Conservation (phyloP, 2,329 filamentous ascomycete genomes). For the Neofusicoccum sp. region DNA sequence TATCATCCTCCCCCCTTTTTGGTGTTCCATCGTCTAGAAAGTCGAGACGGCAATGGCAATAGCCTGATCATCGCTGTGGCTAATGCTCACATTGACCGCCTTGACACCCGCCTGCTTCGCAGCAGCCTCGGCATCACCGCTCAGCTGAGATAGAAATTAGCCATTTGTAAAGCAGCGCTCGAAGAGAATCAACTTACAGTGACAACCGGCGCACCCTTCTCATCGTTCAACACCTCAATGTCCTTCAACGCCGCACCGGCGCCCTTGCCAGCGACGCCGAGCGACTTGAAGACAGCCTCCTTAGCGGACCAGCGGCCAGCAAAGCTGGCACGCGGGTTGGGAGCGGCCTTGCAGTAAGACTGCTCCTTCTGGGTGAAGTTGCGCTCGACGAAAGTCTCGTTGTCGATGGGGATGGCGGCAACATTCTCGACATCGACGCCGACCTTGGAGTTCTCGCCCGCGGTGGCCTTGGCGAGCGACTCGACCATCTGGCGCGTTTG, state of each 20-base stretch:
- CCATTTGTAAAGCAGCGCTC: not conserved
- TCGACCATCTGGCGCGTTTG: conserved; percentile 75
- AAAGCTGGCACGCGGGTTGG: conserved; percentile 84
- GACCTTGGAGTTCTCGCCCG: conserved; percentile 65
- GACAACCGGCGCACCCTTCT: conserved; percentile 79
- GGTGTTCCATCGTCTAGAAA: conserved; percentile 51
- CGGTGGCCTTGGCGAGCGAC: conserved; percentile 66
- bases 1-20: not conserved
- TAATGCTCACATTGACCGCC: conserved; percentile 88
- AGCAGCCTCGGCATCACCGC: conserved; percentile 77
- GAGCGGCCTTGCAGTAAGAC: conserved; percentile 77
- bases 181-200: conserved; percentile 61
- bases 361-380: conserved; percentile 90
- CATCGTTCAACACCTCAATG: conserved; percentile 84
- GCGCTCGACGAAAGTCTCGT: conserved; percentile 88
- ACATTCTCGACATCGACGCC: conserved; percentile 94
- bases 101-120: conserved; percentile 87
- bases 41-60: conserved; percentile 89
- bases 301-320: conserved; percentile 96
- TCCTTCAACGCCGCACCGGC: conserved; percentile 88
- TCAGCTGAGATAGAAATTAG: conserved; percentile 58
- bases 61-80: conserved; percentile 89
- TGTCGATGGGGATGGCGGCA: conserved; percentile 82
- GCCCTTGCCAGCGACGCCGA: conserved; percentile 82
- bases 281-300: conserved; percentile 96